phyloP scores from a whole-genome alignment of 805 yeast species.

The Wickerhamiella parazyma region DNA sequence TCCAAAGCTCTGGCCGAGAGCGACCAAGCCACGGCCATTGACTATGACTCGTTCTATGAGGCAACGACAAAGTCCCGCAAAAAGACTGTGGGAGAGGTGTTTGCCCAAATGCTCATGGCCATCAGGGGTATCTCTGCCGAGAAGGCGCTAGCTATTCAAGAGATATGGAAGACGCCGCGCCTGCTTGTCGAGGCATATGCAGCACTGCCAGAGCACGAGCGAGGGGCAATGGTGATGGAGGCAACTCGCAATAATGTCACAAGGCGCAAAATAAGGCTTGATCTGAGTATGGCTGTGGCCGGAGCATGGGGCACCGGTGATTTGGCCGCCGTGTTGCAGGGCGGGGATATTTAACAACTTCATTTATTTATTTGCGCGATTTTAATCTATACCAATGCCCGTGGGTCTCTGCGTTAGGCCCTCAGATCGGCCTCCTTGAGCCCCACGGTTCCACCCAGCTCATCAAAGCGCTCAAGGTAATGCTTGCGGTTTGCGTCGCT shows the following conservation, averaged over 20 bases:
- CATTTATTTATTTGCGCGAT: background rate
- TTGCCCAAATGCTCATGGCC: slow-evolving; percentile 61
- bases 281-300: background rate
- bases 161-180: slow-evolving; percentile 54
- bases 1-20: slow-evolving; percentile 15
- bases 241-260: background rate
- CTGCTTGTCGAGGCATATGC: slow-evolving; percentile 38
- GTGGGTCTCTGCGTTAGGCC: too few relatives aligned
- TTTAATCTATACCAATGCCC: too few relatives aligned
- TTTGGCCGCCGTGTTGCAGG: background rate
- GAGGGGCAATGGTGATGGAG: background rate
- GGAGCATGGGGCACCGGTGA: background rate
- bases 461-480: slow-evolving; percentile 54
- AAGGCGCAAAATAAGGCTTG: background rate
- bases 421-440: slow-evolving; percentile 73
- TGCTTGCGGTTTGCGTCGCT: slow-evolving; percentile 44
- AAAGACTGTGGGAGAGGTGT: slow-evolving; percentile 64
- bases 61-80: slow-evolving; percentile 56
- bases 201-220: slow-evolving; percentile 17
- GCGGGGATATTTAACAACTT: too few relatives aligned
- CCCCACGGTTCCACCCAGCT: slow-evolving; percentile 63
- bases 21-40: slow-evolving; percentile 24
- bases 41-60: slow-evolving; percentile 45
- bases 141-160: slow-evolving; percentile 69
- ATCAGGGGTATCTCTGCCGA: slow-evolving; percentile 72